Base-by-base conservation (phyloP, 2,329 filamentous ascomycete species). In the Pseudopyricularia cyperi region DNA sequence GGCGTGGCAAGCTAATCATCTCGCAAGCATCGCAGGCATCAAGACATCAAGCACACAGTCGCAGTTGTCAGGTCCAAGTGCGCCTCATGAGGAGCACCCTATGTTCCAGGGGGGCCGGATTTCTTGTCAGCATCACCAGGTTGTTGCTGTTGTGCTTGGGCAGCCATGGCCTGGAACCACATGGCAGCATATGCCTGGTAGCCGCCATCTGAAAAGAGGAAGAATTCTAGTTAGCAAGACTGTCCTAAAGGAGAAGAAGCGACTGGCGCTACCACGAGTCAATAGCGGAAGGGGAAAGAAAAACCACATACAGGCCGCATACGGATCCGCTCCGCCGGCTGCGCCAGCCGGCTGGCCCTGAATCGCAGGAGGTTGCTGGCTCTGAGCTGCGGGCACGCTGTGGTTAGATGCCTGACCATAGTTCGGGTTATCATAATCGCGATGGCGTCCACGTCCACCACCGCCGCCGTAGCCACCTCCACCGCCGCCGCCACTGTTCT, bases 181-280 rank as follows among this genome's bases (percentile, higher is more conserved):
- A 90, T 74, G 39, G 84, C 80, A 54, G 89, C 68, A 64, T 91
- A 93, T 59, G 84, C 84, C 60, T 89, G 78, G 66, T 91, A 91
- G 55, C 87, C 87, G 58, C 87, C 87, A 68, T 90, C 80, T 83
- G 54, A 35, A 39, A 58, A 56, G 7, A 22, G 26, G 15, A 46
- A n/a, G 24, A 14, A 28, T n/a, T 7, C 9, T 14, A 5, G 51
- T 64, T 56, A 64, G 64, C 58, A 50, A 55, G 56, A 19, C 37
- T 24, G 19, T 46, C 39, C 9, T 12, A 22, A 24, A 51, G 17
- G 37, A 19, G 22, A 42, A 12, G n/a, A 9, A 19, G 22, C 7
- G 32, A 7, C 12, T n/a, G 17, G 17, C 5, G 1, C 17, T 32
- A 26, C 12, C 11, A 15, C 17, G 22, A 9, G 32, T 12, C n/a